Evolutionary conservation across 441 rosid genomes (phyloP).

Genomic region (Theobroma grandiflorum): DNA sequence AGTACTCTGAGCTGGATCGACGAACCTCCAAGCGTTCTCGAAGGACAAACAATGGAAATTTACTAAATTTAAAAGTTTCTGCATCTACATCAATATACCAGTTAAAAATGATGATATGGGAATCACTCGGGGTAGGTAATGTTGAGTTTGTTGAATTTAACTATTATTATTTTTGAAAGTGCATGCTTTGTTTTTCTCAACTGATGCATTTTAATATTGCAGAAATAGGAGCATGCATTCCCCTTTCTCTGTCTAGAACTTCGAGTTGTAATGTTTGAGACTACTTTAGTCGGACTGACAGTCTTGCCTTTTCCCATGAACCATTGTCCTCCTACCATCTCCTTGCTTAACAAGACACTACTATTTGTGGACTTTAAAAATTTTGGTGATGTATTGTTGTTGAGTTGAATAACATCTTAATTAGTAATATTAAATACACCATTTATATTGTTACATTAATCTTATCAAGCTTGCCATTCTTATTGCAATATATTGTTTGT

Average conservation of each 20-base stretch:
- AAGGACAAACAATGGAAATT: constrained; percentile 76
- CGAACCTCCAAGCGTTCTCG: constrained; percentile 92
- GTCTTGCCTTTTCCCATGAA: not conserved
- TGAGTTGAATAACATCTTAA: not conserved
- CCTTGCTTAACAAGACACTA: not conserved
- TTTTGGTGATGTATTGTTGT: constrained; percentile 9
- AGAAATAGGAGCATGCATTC: not conserved
- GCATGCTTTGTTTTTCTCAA: constrained; percentile 2
- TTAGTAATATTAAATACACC: not conserved
- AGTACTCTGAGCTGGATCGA: constrained; percentile 76
- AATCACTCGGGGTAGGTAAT: constrained; percentile 92
- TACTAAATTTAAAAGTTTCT: constrained; percentile 83
- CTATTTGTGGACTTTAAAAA: not conserved
- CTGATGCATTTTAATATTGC: not conserved
- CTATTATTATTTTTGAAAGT: not conserved
- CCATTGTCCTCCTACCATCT: not conserved
- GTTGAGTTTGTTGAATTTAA: constrained; percentile 17
- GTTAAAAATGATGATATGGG: constrained; percentile 99
- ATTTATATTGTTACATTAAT: not conserved
- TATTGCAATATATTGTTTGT: not conserved
- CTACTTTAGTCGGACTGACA: not conserved
- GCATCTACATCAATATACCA: constrained; percentile 91
- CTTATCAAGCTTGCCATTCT: constrained; percentile 6
- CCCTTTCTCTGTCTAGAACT: constrained; percentile 1
- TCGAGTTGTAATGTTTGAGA: not conserved